phyloP scores from a whole-genome alignment of 148 eudicot species.

The Polygonum maritimum region DNA sequence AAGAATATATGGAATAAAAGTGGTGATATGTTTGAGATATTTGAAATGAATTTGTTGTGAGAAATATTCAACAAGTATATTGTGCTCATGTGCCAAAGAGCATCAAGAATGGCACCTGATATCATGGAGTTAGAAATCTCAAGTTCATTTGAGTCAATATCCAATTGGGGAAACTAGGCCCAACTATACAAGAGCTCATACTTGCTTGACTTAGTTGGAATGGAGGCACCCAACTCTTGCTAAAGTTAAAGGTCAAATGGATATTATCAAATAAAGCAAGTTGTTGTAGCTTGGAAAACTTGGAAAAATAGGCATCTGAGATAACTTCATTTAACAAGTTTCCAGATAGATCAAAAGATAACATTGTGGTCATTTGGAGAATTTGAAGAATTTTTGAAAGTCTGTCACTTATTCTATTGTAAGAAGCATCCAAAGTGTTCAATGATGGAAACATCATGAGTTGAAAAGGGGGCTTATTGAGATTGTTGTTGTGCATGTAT shows the following conservation, averaged over 20 bases:
- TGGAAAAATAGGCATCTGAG: background rate
- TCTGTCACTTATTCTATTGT: background rate
- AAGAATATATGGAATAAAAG: too few species aligned
- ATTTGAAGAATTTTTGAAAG: background rate
- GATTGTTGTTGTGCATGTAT: background rate
- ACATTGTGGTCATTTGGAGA: background rate
- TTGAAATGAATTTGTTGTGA: too few species aligned
- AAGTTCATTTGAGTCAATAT: slow-evolving; percentile 9
- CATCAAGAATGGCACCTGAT: background rate
- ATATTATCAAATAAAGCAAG: too few species aligned
- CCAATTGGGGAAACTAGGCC: slow-evolving; percentile 9
- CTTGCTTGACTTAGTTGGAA: background rate
- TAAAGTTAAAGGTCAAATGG: too few species aligned
- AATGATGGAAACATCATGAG: background rate
- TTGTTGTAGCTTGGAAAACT: background rate
- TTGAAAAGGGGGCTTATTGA: background rate
- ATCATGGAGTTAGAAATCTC: slow-evolving; percentile 14
- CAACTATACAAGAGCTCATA: background rate
- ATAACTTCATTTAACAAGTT: background rate
- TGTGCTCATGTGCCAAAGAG: background rate
- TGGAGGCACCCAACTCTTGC: background rate
- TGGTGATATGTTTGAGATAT: too few species aligned
- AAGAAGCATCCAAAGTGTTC: background rate
- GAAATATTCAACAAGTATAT: too few species aligned
- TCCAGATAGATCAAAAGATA: background rate